phyloP scores from a whole-genome alignment of 768 basidiomycete genomes.

The Termitomyces sp. region DNA sequence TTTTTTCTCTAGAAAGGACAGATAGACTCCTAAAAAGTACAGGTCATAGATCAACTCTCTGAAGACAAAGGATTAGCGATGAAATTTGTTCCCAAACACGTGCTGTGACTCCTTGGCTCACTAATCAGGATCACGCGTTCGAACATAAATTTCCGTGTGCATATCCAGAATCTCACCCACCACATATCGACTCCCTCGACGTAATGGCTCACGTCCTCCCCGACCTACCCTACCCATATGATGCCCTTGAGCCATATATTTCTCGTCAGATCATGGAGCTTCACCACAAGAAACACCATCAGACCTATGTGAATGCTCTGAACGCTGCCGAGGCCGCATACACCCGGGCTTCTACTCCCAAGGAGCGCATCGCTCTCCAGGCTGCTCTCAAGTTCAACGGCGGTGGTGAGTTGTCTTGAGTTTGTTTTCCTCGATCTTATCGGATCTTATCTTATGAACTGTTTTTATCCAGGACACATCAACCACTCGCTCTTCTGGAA shows the following conservation, averaged over 20 bases:
- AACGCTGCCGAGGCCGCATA: constrained; percentile 84
- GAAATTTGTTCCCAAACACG: not conserved
- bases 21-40: too few relatives aligned
- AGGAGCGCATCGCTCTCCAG: constrained; percentile 81
- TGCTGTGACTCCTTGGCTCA: not conserved
- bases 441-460: constrained; percentile 1
- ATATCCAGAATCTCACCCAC: not conserved
- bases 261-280: constrained; percentile 87
- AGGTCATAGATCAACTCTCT: not conserved
- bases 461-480: constrained; percentile 9
- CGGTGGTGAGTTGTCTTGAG: constrained; percentile 56
- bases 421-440: not conserved
- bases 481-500: constrained; percentile 5
- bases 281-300: constrained; percentile 93
- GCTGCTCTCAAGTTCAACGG: constrained; percentile 94
- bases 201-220: constrained; percentile 40
- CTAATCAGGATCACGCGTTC: constrained; percentile 2
- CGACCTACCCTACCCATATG: constrained; percentile 67
- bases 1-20: too few relatives aligned
- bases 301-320: constrained; percentile 87
- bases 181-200: not conserved
- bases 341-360: constrained; percentile 57
- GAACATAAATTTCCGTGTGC: not conserved
- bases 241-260: constrained; percentile 91
- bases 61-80: too few relatives aligned